phyloP scores from a whole-genome alignment of 202 grass and related monocot genomes.

The Carex sylvatica region DNA sequence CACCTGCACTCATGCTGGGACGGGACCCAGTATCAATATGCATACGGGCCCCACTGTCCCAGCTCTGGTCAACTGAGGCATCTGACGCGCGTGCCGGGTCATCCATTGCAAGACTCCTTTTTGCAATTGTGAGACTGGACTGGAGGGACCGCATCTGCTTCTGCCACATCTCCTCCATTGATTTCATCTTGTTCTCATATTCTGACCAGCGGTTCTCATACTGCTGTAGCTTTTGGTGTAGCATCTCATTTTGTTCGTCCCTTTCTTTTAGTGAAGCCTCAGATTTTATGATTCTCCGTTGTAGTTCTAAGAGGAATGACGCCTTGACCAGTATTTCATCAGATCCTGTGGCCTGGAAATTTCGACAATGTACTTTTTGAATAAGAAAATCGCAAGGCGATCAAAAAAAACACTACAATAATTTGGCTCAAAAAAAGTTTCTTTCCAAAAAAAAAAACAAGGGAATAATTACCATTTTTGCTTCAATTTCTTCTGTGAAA shows the following conservation, averaged over 20 bases:
- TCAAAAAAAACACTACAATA: background rate
- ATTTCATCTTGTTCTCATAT: conserved; percentile 94
- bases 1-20: conserved; percentile 49
- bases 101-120: conserved; percentile 72
- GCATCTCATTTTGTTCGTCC: conserved; percentile 86
- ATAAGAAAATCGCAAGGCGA: background rate
- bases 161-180: conserved; percentile 99
- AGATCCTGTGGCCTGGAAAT: conserved; percentile 58
- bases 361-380: background rate
- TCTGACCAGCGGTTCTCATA: conserved; percentile 85
- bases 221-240: conserved; percentile 74
- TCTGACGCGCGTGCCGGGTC: conserved; percentile 61
- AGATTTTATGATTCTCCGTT: conserved; percentile 61
- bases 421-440: background rate
- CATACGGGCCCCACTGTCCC: conserved; percentile 39
- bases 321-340: conserved; percentile 77
- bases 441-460: background rate
- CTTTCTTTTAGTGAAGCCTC: conserved; percentile 65
- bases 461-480: conserved; percentile 52
- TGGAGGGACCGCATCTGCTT: conserved; percentile 90
- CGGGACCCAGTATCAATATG: conserved; percentile 44
- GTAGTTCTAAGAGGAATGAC: conserved; percentile 76
- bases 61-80: conserved; percentile 76
- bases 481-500: conserved; percentile 49
- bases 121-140: conserved; percentile 68